Evolutionary conservation across 2,329 filamentous ascomycete species (phyloP).

Genomic region (Thelonectria olida): DNA sequence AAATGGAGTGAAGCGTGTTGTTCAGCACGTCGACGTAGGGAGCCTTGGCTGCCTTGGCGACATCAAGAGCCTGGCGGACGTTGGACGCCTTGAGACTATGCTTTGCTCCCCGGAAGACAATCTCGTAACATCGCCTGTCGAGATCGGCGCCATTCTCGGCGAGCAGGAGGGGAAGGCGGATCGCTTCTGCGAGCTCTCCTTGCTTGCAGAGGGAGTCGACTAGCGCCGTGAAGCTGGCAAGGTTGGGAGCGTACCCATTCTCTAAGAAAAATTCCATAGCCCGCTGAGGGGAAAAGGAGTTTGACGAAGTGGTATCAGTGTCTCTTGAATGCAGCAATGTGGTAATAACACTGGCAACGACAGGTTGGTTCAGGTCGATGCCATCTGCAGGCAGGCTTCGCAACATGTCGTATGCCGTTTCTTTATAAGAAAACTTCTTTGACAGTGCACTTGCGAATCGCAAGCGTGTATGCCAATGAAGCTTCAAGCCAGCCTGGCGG

Average conservation of each 20-base stretch:
- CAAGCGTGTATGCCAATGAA: conserved; percentile 56
- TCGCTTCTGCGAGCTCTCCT: conserved; percentile 47
- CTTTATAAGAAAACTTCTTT: conserved; percentile 50
- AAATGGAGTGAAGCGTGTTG: conserved; percentile 59
- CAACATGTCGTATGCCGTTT: conserved; percentile 53
- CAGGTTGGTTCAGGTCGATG: conserved; percentile 56
- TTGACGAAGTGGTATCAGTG: conserved; percentile 27
- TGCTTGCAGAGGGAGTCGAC: conserved; percentile 75
- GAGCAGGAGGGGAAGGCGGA: conserved; percentile 46
- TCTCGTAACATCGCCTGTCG: conserved; percentile 73
- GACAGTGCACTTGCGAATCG: conserved; percentile 60
- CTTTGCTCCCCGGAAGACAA: conserved; percentile 78
- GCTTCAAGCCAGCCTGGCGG: conserved; percentile 32
- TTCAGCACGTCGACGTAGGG: conserved; percentile 47
- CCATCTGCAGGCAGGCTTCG: conserved; percentile 46
- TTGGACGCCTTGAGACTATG: conserved; percentile 59
- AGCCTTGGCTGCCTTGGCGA: conserved; percentile 59
- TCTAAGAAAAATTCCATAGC: conserved; percentile 58
- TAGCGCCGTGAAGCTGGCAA: conserved; percentile 71
- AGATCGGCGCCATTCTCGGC: conserved; percentile 61
- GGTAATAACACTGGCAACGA: conserved; percentile 65
- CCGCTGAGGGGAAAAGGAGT: conserved; percentile 42
- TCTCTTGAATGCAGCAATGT: conserved; percentile 59
- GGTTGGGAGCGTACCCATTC: conserved; percentile 70
- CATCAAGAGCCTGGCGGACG: conserved; percentile 52